These are phyloP conservation scores for Firmiana major DNA, from an alignment of 345 rosid species.

Conservation along the genomic window DNA sequence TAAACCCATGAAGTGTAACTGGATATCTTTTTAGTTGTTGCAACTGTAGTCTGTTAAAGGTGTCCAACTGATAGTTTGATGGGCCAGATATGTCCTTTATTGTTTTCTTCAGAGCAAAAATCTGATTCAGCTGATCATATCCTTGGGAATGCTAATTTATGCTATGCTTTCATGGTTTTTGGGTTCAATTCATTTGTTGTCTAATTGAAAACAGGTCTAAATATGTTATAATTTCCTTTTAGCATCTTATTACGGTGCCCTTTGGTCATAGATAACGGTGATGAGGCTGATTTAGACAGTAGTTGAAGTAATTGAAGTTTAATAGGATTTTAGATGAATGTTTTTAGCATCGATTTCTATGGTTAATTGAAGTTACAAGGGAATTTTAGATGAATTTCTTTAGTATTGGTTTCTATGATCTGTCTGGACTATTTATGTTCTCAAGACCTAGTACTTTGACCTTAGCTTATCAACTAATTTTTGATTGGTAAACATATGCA, in stretches of 20 bases:
- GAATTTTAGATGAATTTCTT: conserved; percentile 8
- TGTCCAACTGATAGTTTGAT: neutral
- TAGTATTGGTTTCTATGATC: neutral
- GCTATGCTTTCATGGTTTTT: neutral
- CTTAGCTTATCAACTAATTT: neutral
- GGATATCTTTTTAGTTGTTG: neutral
- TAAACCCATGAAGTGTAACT: neutral
- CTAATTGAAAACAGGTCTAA: neutral
- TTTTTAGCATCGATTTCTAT: neutral
- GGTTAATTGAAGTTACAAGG: neutral
- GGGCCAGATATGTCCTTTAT: neutral
- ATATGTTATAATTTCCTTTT: neutral
- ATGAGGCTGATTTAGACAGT: neutral
- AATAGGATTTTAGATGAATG: conserved; percentile 4
- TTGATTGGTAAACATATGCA: conserved; percentile 27
- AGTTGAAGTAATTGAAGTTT: neutral
- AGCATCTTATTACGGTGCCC: neutral
- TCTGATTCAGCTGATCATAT: neutral
- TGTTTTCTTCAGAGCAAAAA: neutral
- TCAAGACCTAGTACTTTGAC: neutral
- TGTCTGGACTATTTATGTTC: neutral
- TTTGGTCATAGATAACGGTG: neutral
- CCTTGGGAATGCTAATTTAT: neutral
- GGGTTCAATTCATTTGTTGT: neutral
- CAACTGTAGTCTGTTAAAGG: neutral